Base-by-base conservation (phyloP, 176 grass and related monocot genomes). In the Leersia perrieri region DNA sequence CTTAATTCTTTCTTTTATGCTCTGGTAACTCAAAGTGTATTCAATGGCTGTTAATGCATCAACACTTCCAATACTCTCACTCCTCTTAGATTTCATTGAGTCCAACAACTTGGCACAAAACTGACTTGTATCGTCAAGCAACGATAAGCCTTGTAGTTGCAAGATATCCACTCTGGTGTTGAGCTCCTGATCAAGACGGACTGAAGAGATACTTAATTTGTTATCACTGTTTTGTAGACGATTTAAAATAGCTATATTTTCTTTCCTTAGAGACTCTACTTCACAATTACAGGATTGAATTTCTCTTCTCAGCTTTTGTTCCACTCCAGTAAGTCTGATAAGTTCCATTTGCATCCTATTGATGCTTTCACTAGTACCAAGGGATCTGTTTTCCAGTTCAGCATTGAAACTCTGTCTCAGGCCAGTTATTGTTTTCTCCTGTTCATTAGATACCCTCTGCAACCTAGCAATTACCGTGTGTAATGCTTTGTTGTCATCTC, bases 381-480 rank as follows among this genome's bases (percentile, higher is more conserved):
- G 38, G 71, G 12, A 38, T 78, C 36, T 81, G 15, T 84, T 89
- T 27, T 75, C 83, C 34, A 87, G 65, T 87, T 88, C 84, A 84
- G 74, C 36, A 15, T 33, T 76, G 16, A 74, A 84, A 60, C 80
- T 86, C 51, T 89, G 79, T 77, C 90, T 86, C 41, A 93, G 72
- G 34, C 83, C 86, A 89, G 33, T 72, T 70, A 97, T 91, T 66
- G 90, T 91, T 76, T 87, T 97, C 3, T 88, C 94, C 72, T 93
- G 90, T 76, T 93, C 94, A n/a, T 53, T 90, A 32, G 68, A 87
- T 73, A 53, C 27, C 40, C 77, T 91, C 82, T 97, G 88, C 30
- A 93, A 79, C 75, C 77, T 84, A 72, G 90, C 82, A 42, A 89
- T 81, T n/a, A 88, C 80, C 60, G 87, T 82, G 49, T 91, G 74